Evolutionary conservation across 116 monocot genomes (phyloP).

Genomic region (Zostera marina): DNA sequence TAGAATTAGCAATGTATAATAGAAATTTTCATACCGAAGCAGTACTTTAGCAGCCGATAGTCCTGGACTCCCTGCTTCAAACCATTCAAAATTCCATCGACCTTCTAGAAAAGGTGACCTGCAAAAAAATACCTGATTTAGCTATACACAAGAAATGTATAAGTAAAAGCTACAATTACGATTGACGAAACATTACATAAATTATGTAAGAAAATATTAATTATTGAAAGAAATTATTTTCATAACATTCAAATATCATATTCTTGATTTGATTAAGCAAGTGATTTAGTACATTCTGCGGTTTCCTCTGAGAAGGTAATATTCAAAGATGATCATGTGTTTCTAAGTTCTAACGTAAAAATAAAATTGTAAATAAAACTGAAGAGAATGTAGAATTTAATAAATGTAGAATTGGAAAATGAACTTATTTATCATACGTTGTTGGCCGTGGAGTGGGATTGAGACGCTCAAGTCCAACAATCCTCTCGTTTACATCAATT

Average conservation of each 20-base stretch:
- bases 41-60: constrained; percentile 57
- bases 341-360: no score
- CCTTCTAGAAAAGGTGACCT: constrained; percentile 97
- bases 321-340: no score
- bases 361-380: no score
- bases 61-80: constrained; percentile 79
- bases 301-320: no score
- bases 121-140: constrained; percentile 8
- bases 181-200: not conserved
- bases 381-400: not conserved
- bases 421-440: no score
- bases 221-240: no score
- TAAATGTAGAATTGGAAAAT: no score
- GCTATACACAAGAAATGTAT: not conserved
- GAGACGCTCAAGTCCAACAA: constrained; percentile 84
- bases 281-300: no score
- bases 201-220: no score
- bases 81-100: constrained; percentile 97
- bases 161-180: not conserved
- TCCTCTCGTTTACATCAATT: constrained; percentile 93
- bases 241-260: no score
- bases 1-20: not conserved
- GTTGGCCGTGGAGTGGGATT: constrained; percentile 96
- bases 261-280: no score
- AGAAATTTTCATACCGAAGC: constrained; percentile 68